Conservation (phyloP, 2,329 filamentous ascomycete genomes). For the Fusarium stilboides region DNA sequence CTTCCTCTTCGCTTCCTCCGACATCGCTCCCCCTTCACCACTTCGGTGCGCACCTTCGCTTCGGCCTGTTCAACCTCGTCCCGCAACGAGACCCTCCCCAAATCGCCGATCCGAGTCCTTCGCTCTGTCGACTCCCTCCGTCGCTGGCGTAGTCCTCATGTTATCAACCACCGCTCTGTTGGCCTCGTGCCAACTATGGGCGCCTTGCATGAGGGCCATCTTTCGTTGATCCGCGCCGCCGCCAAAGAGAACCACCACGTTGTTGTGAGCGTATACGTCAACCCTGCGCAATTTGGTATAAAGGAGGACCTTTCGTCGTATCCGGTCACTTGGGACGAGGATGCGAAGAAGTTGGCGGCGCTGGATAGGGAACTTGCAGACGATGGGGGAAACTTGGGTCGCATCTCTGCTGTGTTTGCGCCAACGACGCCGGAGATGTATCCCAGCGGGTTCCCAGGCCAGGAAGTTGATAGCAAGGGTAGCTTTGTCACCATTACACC, state of each 20-base stretch:
- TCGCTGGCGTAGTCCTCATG: conserved; percentile 76
- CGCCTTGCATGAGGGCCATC: conserved; percentile 92
- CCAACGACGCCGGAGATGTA: conserved; percentile 90
- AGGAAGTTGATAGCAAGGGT: conserved; percentile 81
- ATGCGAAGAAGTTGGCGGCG: conserved; percentile 75
- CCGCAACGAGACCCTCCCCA: conserved; percentile 65
- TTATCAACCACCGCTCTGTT: conserved; percentile 78
- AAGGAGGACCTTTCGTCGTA: conserved; percentile 91
- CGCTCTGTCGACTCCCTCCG: conserved; percentile 82
- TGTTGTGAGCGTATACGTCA: conserved; percentile 94
- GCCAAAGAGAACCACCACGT: conserved; percentile 88
- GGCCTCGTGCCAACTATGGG: conserved; percentile 98
- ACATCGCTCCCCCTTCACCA: conserved; percentile 31
- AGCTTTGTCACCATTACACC: conserved; percentile 95
- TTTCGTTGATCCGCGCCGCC: conserved; percentile 87
- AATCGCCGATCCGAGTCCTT: conserved; percentile 77
- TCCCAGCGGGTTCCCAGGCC: conserved; percentile 81
- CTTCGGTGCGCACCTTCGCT: conserved; percentile 44
- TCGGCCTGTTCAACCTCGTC: conserved; percentile 41
- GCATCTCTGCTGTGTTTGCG: conserved; percentile 87
- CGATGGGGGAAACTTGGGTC: conserved; percentile 72
- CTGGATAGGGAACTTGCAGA: conserved; percentile 82
- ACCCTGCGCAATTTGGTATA: conserved; percentile 94
- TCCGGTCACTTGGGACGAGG: conserved; percentile 88
- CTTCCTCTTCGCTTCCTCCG: conserved; percentile 38